These are phyloP conservation scores for Pythium biforme DNA, from an alignment of 352 stramenopile species.

Conservation along the genomic window DNA sequence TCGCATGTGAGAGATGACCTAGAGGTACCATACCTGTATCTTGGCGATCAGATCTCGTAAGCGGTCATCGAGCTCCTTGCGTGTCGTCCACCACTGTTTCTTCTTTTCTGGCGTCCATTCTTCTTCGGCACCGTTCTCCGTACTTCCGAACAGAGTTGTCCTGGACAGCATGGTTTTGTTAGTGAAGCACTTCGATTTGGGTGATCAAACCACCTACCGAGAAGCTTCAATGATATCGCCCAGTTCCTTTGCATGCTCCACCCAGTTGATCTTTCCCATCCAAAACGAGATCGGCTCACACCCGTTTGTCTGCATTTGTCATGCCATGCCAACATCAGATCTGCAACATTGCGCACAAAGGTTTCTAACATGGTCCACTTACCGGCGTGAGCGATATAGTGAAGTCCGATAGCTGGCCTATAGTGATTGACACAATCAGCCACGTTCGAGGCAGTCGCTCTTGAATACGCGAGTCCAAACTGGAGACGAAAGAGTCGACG, in stretches of 20 bases:
- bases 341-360: background rate
- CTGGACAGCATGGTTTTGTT: constrained; percentile 24
- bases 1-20: background rate
- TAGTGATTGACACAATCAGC: constrained; percentile 22
- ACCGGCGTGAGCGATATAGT: constrained; percentile 23
- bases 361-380: background rate
- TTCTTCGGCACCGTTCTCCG: constrained; percentile 44
- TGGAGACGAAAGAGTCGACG: background rate
- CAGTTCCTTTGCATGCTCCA: constrained; percentile 40
- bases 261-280: constrained; percentile 43
- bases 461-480: background rate
- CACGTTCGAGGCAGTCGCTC: constrained; percentile 8
- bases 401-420: constrained; percentile 10
- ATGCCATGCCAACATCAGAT: background rate
- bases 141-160: constrained; percentile 57
- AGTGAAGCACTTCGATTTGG: background rate
- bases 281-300: constrained; percentile 47
- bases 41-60: constrained; percentile 38
- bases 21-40: constrained; percentile 48
- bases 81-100: constrained; percentile 75
- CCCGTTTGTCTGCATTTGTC: constrained; percentile 39
- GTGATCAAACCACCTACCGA: constrained; percentile 24
- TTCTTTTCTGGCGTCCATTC: constrained; percentile 61
- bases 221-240: constrained; percentile 53
- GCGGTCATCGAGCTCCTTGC: constrained; percentile 52